These are phyloP conservation scores for Penicillium brasilianum DNA, from an alignment of 2,329 filamentous ascomycete genomes.

Conservation along the genomic window DNA sequence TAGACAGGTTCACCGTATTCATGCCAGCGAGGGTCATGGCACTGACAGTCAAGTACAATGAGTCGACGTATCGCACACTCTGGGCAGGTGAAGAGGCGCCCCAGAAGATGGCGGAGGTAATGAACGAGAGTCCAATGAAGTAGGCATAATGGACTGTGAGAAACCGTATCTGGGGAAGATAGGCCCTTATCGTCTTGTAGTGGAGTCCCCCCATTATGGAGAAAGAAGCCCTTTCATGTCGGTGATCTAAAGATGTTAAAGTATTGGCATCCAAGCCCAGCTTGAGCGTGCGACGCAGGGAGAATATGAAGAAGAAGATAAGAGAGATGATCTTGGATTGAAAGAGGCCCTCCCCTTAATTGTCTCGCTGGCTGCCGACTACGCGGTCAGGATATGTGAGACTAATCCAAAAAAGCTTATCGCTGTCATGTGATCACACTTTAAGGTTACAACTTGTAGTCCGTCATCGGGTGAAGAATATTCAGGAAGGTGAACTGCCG, in stretches of 20 bases:
- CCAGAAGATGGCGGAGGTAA: slow-evolving; percentile 56
- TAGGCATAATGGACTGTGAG: slow-evolving; percentile 56
- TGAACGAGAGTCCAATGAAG: slow-evolving; percentile 50
- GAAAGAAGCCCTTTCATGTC: not conserved
- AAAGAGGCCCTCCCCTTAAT: too few relatives aligned
- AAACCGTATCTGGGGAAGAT: slow-evolving; percentile 33
- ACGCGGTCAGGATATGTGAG: too few relatives aligned
- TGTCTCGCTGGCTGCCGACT: too few relatives aligned
- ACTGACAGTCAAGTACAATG: slow-evolving; percentile 52
- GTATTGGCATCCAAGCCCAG: not conserved
- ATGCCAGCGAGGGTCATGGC: slow-evolving; percentile 57
- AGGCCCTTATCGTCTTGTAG: not conserved
- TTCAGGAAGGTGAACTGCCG: too few relatives aligned
- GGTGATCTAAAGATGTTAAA: not conserved
- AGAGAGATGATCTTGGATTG: too few relatives aligned
- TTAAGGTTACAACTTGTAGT: too few relatives aligned
- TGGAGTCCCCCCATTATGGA: not conserved
- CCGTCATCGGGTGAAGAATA: too few relatives aligned
- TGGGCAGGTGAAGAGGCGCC: slow-evolving; percentile 50
- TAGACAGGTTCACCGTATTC: slow-evolving; percentile 55
- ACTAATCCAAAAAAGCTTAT: too few relatives aligned
- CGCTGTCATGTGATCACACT: too few relatives aligned
- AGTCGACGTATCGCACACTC: slow-evolving; percentile 52
- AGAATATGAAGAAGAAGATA: too few relatives aligned
- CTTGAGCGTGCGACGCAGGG: too few relatives aligned